These are phyloP conservation scores for Hymenoscyphus repandus DNA, from an alignment of 2,329 filamentous ascomycete genomes.

Conservation along the genomic window DNA sequence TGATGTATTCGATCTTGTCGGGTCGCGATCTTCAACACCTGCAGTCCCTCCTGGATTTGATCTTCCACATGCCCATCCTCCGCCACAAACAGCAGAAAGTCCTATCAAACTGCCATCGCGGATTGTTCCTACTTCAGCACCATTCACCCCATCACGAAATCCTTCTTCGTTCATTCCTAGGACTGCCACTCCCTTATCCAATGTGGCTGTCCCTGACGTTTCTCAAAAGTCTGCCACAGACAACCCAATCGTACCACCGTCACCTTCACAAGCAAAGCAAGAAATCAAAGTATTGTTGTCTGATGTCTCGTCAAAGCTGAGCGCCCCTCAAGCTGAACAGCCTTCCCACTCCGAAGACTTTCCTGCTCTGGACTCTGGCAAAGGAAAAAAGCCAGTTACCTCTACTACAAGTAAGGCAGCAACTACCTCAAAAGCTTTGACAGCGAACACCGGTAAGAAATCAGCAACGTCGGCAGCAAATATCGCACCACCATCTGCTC, in stretches of 20 bases:
- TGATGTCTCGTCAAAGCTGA: constrained; percentile 43
- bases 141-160: constrained; percentile 26
- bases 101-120: constrained; percentile 21
- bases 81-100: constrained; percentile 24
- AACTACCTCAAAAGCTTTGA: constrained; percentile 3
- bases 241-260: constrained; percentile 1
- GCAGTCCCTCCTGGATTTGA: constrained; percentile 42
- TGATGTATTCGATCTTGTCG: constrained; percentile 12
- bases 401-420: constrained; percentile 5
- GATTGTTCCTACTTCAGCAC: constrained; percentile 25
- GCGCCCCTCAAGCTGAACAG: constrained; percentile 29
- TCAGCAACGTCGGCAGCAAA: neutral
- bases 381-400: constrained; percentile 16
- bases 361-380: constrained; percentile 47
- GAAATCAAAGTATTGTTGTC: constrained; percentile 41
- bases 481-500: constrained; percentile 1
- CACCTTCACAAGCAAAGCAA: constrained; percentile 35
- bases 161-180: constrained; percentile 19
- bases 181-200: constrained; percentile 25
- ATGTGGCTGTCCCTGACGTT: constrained; percentile 24
- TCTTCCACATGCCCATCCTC: constrained; percentile 35
- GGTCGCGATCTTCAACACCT: constrained; percentile 33
- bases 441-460: constrained; percentile 3
- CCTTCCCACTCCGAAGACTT: constrained; percentile 57
- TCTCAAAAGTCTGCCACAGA: constrained; percentile 10